phyloP scores from a whole-genome alignment of 306 rosid genomes.

The Dryas drummondii region DNA sequence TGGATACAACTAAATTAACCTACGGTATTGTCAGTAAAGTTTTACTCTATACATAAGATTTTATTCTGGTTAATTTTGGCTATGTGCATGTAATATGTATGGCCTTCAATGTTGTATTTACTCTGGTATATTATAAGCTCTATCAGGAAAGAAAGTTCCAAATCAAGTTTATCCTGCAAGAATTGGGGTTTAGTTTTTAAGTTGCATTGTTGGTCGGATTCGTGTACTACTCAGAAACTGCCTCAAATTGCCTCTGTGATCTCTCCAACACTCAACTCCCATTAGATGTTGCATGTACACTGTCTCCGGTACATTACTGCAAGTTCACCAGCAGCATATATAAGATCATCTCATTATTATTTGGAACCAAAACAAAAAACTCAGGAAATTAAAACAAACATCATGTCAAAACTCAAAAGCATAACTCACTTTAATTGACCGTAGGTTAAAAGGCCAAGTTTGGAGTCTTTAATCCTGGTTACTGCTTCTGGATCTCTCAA shows the following conservation, averaged over 20 bases:
- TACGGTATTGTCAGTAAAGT: neutral
- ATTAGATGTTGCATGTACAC: conserved; percentile 40
- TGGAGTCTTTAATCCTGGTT: conserved; percentile 35
- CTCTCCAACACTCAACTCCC: conserved; percentile 44
- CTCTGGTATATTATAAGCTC: neutral
- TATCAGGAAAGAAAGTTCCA: neutral
- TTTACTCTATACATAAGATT: neutral
- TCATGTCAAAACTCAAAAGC: neutral
- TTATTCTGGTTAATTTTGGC: neutral
- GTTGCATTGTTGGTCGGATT: no score
- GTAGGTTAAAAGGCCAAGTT: conserved; percentile 40
- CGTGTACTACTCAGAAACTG: neutral
- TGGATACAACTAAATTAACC: conserved; percentile 2
- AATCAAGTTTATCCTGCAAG: neutral
- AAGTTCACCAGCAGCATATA: neutral
- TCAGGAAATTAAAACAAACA: neutral
- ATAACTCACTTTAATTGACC: conserved; percentile 44
- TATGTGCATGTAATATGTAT: neutral
- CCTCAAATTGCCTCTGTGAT: conserved; percentile 35
- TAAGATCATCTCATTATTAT: neutral
- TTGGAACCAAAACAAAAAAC: neutral
- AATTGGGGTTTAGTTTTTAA: neutral
- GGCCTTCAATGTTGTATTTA: neutral
- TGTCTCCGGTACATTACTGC: conserved; percentile 40
- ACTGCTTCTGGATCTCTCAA: conserved; percentile 38